Percentiles rank a stretch among this genome's conserved stretches.
These are phyloP conservation scores for Oryza glumipatula DNA, from an alignment of 176 grass and related monocot genomes.

Conservation along the genomic window DNA sequence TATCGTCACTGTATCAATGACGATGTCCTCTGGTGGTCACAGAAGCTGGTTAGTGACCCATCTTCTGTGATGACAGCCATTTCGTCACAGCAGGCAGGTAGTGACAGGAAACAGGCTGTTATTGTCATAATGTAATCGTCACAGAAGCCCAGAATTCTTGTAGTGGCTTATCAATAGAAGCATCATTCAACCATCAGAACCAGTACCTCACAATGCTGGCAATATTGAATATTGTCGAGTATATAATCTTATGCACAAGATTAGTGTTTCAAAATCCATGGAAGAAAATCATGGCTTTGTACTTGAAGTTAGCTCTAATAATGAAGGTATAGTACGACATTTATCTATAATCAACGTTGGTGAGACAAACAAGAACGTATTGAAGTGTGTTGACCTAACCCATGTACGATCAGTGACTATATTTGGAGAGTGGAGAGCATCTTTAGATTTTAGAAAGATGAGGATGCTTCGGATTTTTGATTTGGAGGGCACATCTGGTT, in stretches of 20 bases:
- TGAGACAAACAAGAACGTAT: too few relatives aligned
- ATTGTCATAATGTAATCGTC: too few relatives aligned
- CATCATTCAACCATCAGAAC: slow-evolving; percentile 16
- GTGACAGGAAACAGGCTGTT: too few relatives aligned
- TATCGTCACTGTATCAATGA: too few relatives aligned
- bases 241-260: slow-evolving; percentile 23
- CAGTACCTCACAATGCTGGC: background rate
- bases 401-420: slow-evolving; percentile 8
- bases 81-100: too few relatives aligned
- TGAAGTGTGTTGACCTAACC: background rate
- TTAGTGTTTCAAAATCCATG: background rate
- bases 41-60: too few relatives aligned
- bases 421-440: background rate
- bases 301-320: background rate
- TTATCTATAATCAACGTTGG: background rate
- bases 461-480: slow-evolving; percentile 31
- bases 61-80: too few relatives aligned
- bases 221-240: background rate
- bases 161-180: slow-evolving; percentile 19
- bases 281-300: slow-evolving; percentile 29
- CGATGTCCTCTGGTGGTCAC: too few relatives aligned
- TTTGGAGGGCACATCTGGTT: background rate
- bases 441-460: background rate
- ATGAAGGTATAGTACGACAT: background rate
- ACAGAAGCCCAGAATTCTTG: too few relatives aligned